Conservation (phyloP, 495 filamentous ascomycete species). For the Penicillium riverlandense region DNA sequence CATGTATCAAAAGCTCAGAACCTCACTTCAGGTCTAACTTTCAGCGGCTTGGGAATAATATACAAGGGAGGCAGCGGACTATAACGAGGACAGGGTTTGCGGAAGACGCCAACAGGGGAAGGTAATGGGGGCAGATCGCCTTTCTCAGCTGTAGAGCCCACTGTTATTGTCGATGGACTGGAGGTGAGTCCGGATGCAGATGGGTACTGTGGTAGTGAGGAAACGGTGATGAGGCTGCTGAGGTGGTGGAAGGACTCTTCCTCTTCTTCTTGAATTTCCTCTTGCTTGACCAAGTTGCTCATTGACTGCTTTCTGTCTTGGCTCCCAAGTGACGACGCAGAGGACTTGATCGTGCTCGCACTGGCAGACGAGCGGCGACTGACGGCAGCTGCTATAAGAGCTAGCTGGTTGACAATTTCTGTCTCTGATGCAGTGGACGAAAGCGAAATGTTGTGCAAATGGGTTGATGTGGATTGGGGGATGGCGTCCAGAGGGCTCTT, state of each 20-base stretch:
- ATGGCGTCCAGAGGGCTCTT: no score
- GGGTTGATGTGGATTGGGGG: no score
- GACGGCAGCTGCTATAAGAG: constrained; percentile 7
- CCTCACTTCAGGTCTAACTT: constrained; percentile 14
- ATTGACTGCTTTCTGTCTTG: no score
- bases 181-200: background rate
- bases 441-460: no score
- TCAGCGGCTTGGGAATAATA: constrained; percentile 2
- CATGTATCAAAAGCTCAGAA: constrained; percentile 4
- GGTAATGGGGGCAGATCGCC: constrained; percentile 8
- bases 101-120: background rate
- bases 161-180: background rate
- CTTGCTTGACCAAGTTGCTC: background rate
- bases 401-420: constrained; percentile 11
- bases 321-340: no score
- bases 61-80: constrained; percentile 13
- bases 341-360: background rate
- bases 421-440: constrained; percentile 4
- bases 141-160: background rate
- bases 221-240: constrained; percentile 18
- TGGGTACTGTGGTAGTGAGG: constrained; percentile 4
- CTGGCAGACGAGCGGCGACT: constrained; percentile 2
- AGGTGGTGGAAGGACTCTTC: constrained; percentile 21
- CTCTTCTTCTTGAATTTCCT: constrained; percentile 2
- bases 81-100: constrained; percentile 12